Base-by-base conservation (phyloP, 2,329 filamentous ascomycete species). In the Fusarium irregulare region DNA sequence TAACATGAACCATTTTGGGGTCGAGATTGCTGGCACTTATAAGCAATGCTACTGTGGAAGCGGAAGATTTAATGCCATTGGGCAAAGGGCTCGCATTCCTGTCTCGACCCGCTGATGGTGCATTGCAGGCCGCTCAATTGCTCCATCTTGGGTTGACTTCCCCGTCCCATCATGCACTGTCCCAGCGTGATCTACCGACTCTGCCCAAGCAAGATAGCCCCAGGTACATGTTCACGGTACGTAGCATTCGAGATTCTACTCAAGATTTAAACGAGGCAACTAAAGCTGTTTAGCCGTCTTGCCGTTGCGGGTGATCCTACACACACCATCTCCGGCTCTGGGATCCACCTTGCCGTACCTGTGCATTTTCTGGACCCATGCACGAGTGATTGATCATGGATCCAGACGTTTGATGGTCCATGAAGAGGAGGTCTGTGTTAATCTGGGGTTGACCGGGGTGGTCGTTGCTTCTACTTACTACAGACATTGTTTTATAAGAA, bases 401-500 rank as follows among this genome's bases (percentile, higher is more conserved):
- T 40, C 25, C 32, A 28, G 25, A 34, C n/a, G 12, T 50, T 56
- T 56, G 47, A 27, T 55, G 25, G 34, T 67, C 59, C 25, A 60
- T 23, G 45, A 30, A 60, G 64, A 50, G 47, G 60, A 73, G 58
- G 56, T 48, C 20, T 32, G 47, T 55, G 63, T 57, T 58, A 30
- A 28, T 53, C 49, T 28, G 34, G 44, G 51, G 21, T 45, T 21
- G 56, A 48, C 40, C 11, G 37, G 46, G 59, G 60, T 47, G 28
- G 7, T 25, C 40, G 28, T 21, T 46, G 46, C 10, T 64, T 42
- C 51, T 50, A 25, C 48, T 46, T 64, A 13, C 59, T 49, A 20
- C 20, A 45, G 34, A 51, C 27, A 9, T 54, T 53, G 41, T 63
- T 49, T 60, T 76, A 76, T 76, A 76, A 76, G 71, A 71, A 66